phyloP scores from a whole-genome alignment of 331 rosid genomes.

The Acacia pycnantha region DNA sequence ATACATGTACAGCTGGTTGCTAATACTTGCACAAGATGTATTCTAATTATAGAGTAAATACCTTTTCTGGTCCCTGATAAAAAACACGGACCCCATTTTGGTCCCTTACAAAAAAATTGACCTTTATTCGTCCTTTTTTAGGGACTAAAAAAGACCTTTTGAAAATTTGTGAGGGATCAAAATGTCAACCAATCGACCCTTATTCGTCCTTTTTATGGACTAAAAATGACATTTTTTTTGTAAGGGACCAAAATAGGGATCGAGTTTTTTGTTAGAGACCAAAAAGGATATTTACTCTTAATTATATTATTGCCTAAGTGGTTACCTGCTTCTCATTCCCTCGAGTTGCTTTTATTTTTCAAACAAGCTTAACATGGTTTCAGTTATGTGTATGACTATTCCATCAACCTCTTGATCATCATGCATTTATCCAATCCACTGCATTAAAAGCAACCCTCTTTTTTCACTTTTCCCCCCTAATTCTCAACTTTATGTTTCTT shows the following conservation, averaged over 20 bases:
- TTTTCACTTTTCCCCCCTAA: background rate
- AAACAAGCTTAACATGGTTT: constrained; percentile 1
- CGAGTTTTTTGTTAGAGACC: too few species aligned
- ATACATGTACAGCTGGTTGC: background rate
- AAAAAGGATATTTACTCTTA: too few species aligned
- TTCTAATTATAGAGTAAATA: background rate
- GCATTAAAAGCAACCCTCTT: background rate
- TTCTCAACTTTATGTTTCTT: background rate
- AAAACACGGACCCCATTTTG: too few species aligned
- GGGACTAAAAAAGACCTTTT: too few species aligned
- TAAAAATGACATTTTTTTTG: too few species aligned
- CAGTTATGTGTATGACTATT: background rate
- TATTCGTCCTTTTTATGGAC: too few species aligned
- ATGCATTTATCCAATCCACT: background rate
- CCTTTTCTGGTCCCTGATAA: too few species aligned
- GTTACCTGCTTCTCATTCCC: constrained; percentile 32
- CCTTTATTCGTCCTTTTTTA: too few species aligned
- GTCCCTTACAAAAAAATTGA: too few species aligned
- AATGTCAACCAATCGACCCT: too few species aligned
- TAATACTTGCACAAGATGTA: constrained; percentile 1
- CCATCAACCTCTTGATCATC: constrained; percentile 3
- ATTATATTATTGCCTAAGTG: background rate
- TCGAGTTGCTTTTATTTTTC: background rate
- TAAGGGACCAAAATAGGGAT: too few species aligned
- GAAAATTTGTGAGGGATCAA: too few species aligned